Evolutionary conservation across 2,329 filamentous ascomycete species (phyloP), one percentile per base, ranked within the genome.

Genomic region (Fusarium continuum): DNA sequence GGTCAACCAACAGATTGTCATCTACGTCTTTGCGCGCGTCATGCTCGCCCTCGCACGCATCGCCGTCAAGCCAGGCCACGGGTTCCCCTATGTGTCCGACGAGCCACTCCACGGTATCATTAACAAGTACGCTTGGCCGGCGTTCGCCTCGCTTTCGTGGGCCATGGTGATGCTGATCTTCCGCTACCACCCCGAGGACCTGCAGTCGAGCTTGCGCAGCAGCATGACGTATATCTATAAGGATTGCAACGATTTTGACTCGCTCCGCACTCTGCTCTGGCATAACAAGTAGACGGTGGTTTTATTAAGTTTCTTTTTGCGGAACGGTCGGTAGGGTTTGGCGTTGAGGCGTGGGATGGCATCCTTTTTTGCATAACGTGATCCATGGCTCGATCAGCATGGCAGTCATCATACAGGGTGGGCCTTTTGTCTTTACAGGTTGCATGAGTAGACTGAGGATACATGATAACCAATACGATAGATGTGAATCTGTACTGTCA

Each of bases 161-260:
- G 95, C 90, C 5, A 82, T 88, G 72, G 93, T 99, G 64, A 99
- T 99, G 95, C 92, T 94, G 79, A 78, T 99, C 60, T 99, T 97
- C 82, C 86, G 91, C 70, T 91, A 91, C 85, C 89, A 98, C 79
- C 93, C 95, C 6, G 92, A 96, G 71, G 92, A 91, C 53, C 85
- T 99, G 74, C 95, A 97, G 83, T 87, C 89, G 58, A 97, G 93
- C 76, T 79, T 99, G 82, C 86, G 92, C 76, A 93, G 88, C 78
- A 97, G 93, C 80, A 99, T 99, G 95, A 91, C 87, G 70, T 99
- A 99, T 74, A 97, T 99, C 82, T 99, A 94, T 75, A 84, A 87
- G 56, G 91, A 98, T 76, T 92, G 91, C 64, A 91, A 97, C 72
- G 84, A 91, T 56, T 99, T 94, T 92, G 91, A 96, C 73, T 91